Base-by-base conservation (phyloP, 2,329 filamentous ascomycete genomes). In the Aspergillus novoparasiticus region DNA sequence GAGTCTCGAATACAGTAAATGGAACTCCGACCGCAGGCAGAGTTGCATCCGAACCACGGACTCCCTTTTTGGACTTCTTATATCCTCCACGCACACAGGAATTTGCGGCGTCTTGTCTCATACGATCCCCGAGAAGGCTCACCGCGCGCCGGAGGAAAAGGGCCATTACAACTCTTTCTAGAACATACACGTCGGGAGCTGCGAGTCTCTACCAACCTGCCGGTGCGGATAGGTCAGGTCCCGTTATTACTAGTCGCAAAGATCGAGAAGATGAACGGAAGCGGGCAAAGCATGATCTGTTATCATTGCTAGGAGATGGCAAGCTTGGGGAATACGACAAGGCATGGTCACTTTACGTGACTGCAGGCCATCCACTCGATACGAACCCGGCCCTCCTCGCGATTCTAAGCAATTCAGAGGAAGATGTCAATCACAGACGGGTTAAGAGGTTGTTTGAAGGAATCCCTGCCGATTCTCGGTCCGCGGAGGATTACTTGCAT, bases 361-460 rank as follows among this genome's bases (percentile, higher is more conserved):
- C 67, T 21, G 73, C 73, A 45, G 73, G 73, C 19, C 63, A 68
- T n/a, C 76, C 74, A 8, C 36, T 62, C 12, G 64, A 72, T 21
- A 57, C 72, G 43, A 71, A 65, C 34, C 68, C 71, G 30, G 65
- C 67, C 54, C 66, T 79, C 39, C 75, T 82, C 58, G 67, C 66
- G 8, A 80, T 78, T 66, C 66, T 84, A 14, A 76, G 77, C 9
- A 68, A 64, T n/a, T 83, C 83, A 12, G 62, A 68, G 48, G 66
- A 73, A 14, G 41, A 70, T 3, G 56, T 76, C 28, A 78, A 85
- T 69, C 73, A 79, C 16, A 76, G 77, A 61, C 79, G 82, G 54
- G 75, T 78, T 21, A 75, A 81, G 56, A 65, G 75, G n/a, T 64
- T 87, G 10, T 87, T 87, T 68, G 70, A 80, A 34, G 62, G 66